Evolutionary conservation across 2,329 filamentous ascomycete species (phyloP).

Genomic region (Monosporascus sp.): DNA sequence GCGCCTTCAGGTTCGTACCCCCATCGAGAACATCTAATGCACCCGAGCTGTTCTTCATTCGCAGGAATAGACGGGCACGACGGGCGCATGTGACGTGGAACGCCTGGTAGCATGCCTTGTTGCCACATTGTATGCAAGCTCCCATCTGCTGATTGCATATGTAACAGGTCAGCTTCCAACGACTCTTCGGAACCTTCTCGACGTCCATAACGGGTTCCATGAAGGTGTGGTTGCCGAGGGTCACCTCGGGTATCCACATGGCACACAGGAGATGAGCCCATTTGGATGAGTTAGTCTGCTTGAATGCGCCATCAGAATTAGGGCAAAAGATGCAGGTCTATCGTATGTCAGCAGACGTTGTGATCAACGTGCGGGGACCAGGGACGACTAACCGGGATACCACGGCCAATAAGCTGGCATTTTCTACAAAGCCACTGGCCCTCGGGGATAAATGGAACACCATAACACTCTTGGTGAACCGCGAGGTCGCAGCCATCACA

Average conservation of each 20-base stretch:
- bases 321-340: conserved; percentile 97
- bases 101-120: conserved; percentile 93
- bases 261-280: conserved; percentile 96
- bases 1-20: conserved; percentile 81
- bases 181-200: conserved; percentile 89
- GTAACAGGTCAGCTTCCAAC: conserved; percentile 93
- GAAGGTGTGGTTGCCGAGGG: conserved; percentile 89
- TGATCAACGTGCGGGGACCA: conserved; percentile 3
- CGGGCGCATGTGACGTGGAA: conserved; percentile 97
- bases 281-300: conserved; percentile 92
- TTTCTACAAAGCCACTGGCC: conserved; percentile 97
- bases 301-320: conserved; percentile 95
- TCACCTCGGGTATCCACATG: conserved; percentile 98
- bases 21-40: conserved; percentile 72
- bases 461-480: conserved; percentile 98
- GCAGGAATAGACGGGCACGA: conserved; percentile 78
- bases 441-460: conserved; percentile 96
- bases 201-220: conserved; percentile 99
- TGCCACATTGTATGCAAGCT: conserved; percentile 95
- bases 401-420: conserved; percentile 90
- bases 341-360: conserved; percentile 2
- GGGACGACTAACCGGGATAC: conserved; percentile 62
- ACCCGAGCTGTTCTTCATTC: conserved; percentile 92
- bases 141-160: conserved; percentile 98
- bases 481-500: conserved; percentile 97